A percentile compares a stretch with the other conserved stretches of the same genome.
phyloP scores from a whole-genome alignment of 257 asterid genomes.

The Lantana camara region DNA sequence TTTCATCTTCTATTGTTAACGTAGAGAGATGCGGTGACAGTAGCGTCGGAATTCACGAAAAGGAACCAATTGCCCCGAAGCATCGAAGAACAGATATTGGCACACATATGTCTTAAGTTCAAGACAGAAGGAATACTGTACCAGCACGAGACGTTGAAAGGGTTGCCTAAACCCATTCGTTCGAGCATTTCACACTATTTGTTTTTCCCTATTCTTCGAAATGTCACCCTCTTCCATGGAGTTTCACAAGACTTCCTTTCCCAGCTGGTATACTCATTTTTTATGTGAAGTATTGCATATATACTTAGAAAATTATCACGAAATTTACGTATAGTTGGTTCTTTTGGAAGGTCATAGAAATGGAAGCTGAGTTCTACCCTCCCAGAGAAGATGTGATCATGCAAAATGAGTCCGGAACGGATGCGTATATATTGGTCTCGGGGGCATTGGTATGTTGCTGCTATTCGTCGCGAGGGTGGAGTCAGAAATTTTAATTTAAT shows the following conservation, averaged over 20 bases:
- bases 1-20: conserved; percentile 18
- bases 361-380: conserved; percentile 58
- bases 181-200: conserved; percentile 63
- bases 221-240: conserved; percentile 53
- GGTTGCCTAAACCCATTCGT: conserved; percentile 72
- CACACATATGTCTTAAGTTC: conserved; percentile 76
- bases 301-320: too few species aligned
- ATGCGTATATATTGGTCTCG: conserved; percentile 46
- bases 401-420: conserved; percentile 46
- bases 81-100: conserved; percentile 64
- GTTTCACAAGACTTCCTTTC: conserved; percentile 61
- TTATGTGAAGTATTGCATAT: too few species aligned
- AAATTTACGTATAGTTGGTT: too few species aligned
- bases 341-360: conserved; percentile 49
- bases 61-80: conserved; percentile 65
- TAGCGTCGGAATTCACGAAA: conserved; percentile 66
- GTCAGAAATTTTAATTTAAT: too few species aligned
- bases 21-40: conserved; percentile 69
- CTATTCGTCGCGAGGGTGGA: too few species aligned
- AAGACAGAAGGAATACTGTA: conserved; percentile 67
- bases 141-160: conserved; percentile 61
- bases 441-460: conserved; percentile 47
- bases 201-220: conserved; percentile 53
- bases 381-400: conserved; percentile 50
- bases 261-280: conserved; percentile 52